A percentile compares a stretch with the other conserved stretches of the same genome.
These are phyloP conservation scores for Tirmania nivea DNA, from an alignment of 495 filamentous ascomycete genomes.

Conservation along the genomic window DNA sequence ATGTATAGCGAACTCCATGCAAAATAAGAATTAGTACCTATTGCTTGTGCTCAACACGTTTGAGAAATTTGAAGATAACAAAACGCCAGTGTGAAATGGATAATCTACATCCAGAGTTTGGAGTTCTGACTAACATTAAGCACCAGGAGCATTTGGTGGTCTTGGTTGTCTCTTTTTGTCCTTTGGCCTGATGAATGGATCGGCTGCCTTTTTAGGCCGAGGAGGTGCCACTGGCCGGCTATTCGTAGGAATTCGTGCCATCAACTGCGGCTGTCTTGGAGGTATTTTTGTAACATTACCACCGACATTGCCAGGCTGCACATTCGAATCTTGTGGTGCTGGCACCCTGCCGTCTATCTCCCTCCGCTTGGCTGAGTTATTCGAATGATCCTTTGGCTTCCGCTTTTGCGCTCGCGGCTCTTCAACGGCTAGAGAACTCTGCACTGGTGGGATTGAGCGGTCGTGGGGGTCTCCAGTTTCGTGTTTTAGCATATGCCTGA, in stretches of 20 bases:
- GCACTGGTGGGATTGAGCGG: neutral
- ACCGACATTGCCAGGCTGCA: too few species aligned
- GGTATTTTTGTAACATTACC: too few species aligned
- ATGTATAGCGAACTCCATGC: too few species aligned
- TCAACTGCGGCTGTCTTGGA: too few species aligned
- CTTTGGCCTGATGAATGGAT: slow-evolving; percentile 6
- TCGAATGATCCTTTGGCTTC: neutral
- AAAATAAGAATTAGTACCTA: too few species aligned
- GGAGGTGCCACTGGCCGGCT: neutral
- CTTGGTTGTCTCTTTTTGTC: neutral
- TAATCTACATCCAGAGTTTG: too few species aligned
- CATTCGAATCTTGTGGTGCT: neutral
- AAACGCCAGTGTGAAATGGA: too few species aligned
- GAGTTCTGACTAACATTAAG: too few species aligned
- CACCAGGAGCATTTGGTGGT: neutral
- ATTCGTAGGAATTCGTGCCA: too few species aligned
- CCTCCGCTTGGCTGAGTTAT: neutral
- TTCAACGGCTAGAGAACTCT: neutral
- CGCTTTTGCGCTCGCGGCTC: neutral
- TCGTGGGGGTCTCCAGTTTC: neutral
- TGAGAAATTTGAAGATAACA: too few species aligned
- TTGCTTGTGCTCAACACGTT: too few species aligned
- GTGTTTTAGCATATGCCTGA: neutral
- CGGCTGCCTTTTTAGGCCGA: neutral
- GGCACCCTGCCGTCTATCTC: neutral